Base-by-base conservation (phyloP, 2,329 filamentous ascomycete species). In the Neopestalotiopsis sp. region DNA sequence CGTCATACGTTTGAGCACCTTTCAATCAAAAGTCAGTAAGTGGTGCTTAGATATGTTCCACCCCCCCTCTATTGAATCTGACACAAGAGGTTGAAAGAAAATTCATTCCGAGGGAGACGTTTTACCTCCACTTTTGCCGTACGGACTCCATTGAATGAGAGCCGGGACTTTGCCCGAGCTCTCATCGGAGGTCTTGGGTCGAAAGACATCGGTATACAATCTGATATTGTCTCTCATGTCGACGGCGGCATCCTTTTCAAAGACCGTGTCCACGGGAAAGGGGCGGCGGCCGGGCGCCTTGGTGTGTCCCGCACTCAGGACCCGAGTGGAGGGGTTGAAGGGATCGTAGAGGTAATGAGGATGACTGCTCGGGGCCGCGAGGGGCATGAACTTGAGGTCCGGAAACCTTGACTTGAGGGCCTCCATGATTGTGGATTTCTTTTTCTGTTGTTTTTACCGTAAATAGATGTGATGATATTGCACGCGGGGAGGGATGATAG, bases 61-160 rank as follows among this genome's bases (percentile, higher is more conserved):
- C n/a, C n/a, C n/a, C n/a, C n/a, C n/a, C n/a, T n/a, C n/a, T n/a
- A n/a, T n/a, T n/a, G n/a, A n/a, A n/a, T n/a, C n/a, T n/a, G n/a
- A n/a, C n/a, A n/a, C n/a, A n/a, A n/a, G n/a, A n/a, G 24, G 6
- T 56, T 62, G 58, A 14, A 74, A 68, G 17, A 66, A 71, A n/a
- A 4, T 59, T 28, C 6, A 1, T 20, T 20, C 7, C 24, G 10
- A 4, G 7, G 38, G n/a, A 2, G 10, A 1, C 10, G 5, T 38
- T 38, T 38, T n/a, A 67, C 65, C 65, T 17, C 72, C 73, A 32
- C 70, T 68, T 62, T 78, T 78, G 1, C 77, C 76, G 63, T 77
- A 74, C 1, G 77, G 71, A 69, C 75, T 72, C 75, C 75, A 75
- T 28, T 70, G 64, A 40, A 76, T 66, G 38, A 78, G 73, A 1